Evolutionary conservation across 495 filamentous ascomycete genomes (phyloP), one percentile per base, ranked within the genome.

Genomic region (Cenococcum geophilum): DNA sequence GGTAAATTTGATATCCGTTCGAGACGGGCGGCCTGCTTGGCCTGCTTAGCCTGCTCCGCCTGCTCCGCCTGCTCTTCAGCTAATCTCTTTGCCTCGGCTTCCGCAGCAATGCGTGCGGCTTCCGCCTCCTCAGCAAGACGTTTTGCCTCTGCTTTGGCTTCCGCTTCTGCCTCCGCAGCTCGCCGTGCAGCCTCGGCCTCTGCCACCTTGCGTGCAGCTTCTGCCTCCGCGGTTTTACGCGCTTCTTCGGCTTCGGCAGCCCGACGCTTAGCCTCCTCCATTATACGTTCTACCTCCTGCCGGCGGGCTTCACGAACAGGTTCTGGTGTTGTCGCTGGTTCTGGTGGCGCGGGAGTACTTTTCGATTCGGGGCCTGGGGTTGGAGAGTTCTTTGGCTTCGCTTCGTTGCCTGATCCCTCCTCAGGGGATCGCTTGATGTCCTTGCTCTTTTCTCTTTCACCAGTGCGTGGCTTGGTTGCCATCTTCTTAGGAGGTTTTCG

Each of bases 1-100:
- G 70, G 70, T 10, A 70, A 62, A 22, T 54, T 65, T 20, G 51
- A 51, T 25, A 72, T 48, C 5, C 65, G 68, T 53, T 63, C 54
- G 16, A 61, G 61, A 3, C 69, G 66, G 9, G 59, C 65, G 6
- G 42, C 59, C 18, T 55, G 47, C 50, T 70, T 43, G 37, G 50
- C 49, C 40, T 56, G 27, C 27, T 32, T 6, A 6, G 58, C 58
- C 52, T 70, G n/a, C n/a, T n/a, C n/a, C n/a, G 50, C 49, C 40
- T 56, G 27, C 27, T 32, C 27, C 2, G 58, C 58, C 52, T 70
- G 60, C 43, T 68, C 65, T 56, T 71, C 64, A 8, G 57, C 63
- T 45, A 40, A 52, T 43, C 47, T 49, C 45, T 53, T 64, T 22
- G 59, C 56, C 47, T 64, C 62, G 16, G 64, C 60, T 32, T 63